Base-by-base conservation (phyloP, 306 rosid species). In the Cucurbita pepo region DNA sequence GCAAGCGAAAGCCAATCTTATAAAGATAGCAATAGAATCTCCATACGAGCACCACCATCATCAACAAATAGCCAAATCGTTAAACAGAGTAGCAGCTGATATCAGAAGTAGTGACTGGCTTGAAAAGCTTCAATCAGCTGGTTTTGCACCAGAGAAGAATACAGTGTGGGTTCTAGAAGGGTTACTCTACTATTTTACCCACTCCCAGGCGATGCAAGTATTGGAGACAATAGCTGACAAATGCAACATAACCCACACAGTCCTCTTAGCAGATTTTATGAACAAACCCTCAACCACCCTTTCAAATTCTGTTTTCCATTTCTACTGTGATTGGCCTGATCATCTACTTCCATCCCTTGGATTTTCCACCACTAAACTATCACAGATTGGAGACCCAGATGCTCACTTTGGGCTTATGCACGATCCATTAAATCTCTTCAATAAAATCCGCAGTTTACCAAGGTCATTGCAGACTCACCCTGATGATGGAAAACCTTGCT, bases 301-400 rank as follows among this genome's bases (percentile, higher is more conserved):
- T 64, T 86, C 96, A 56, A 77, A 77, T 60, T 90, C 98, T 45
- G 74, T 81, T 48, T 94, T 86, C 82, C 92, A 89, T 77, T 90
- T 94, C 86, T 94, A 94, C 81, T 85, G 99, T 77, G 99, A 94
- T 79, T 94, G 99, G 97, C 99, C 98, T 4, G 99, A 90, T 56
- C 91, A 89, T 72, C 97, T 94, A 77, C 82, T 94, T 47, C 99
- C 99, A 76, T 87, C 97, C 52, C 85, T 94, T 45, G 99, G 97
- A 34, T 94, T 90, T 81, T 66, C 86, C 37, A 79, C 77, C 43
- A 97, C 91, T 30, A 85, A 78, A 71, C 96, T 94, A 73, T 90
- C 99, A 45, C 99, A 94, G 76, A 94, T 90, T 83, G 98, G 97
- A 21, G 98, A 94, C 56, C 97, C 97, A 70, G 98, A 94, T 82